Evolutionary conservation across 139 green algal genomes (phyloP), one percentile per base, ranked within the genome.

Genomic region (Micractinium conductrix): DNA sequence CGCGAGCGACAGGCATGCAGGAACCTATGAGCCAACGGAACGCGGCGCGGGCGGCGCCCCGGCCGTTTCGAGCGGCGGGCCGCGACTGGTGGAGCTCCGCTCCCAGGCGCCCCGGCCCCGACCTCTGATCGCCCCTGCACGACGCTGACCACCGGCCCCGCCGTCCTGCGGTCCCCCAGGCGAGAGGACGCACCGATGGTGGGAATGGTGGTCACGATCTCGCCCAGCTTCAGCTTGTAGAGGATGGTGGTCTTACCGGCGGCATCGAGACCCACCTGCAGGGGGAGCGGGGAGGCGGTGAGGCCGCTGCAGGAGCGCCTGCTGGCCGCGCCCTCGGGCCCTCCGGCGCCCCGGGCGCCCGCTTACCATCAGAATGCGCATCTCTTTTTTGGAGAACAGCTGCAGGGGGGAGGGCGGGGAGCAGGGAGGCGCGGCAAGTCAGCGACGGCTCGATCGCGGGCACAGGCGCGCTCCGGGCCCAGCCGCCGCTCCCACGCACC

Each of bases 231-330:
- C 70, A 99, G 92, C 93, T 99, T 99, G 92, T 99, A 99, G 48
- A 99, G 92, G 79, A 99, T 99, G 72, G 97, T 99, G 53, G 97
- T 99, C 91, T 99, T 99, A 90, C 97, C 97, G 50, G 97, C 97
- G 58, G 96, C 96, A 86, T 99, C 97, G 28, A 99, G 92, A 53
- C 97, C 97, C 35, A 99, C 93, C 95, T 97, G 90, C 71, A 88
- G 12, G 28, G 60, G 42, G 30, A n/a, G 2, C 44, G 1, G 35
- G 67, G 33, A 6, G 21, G 35, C 7, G 21, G 28, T 74, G 30
- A 74, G 74, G n/a, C n/a, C n/a, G n/a, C n/a, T n/a, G n/a, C n/a
- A n/a, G n/a, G n/a, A n/a, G n/a, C n/a, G n/a, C n/a, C n/a, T n/a
- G n/a, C n/a, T n/a, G n/a, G n/a, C n/a, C n/a, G n/a, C n/a, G n/a